Percentiles rank a stretch among this genome's conserved stretches.
Conservation (phyloP, 495 filamentous ascomycete species). For the Neurospora terricola region DNA sequence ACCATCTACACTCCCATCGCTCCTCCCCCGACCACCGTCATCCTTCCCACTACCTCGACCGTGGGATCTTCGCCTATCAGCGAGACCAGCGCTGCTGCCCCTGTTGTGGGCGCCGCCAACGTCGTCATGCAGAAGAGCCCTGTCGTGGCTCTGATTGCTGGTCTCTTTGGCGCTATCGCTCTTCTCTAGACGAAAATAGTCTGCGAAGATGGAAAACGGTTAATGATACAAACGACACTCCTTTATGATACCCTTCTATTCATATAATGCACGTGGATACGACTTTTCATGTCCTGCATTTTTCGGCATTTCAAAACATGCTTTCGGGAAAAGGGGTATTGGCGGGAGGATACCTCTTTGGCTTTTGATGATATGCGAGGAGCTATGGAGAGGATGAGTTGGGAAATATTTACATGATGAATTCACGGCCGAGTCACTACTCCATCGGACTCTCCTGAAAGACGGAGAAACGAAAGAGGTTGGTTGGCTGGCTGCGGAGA, state of each 20-base stretch:
- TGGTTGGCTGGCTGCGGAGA: neutral
- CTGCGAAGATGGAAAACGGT: neutral
- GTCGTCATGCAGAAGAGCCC: constrained; percentile 14
- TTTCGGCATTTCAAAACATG: neutral
- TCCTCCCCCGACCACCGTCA: constrained; percentile 15
- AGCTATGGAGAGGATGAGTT: neutral
- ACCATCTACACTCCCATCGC: constrained; percentile 11
- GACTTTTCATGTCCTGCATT: neutral
- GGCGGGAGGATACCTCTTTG: neutral
- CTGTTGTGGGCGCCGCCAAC: constrained; percentile 19
- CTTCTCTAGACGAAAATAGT: constrained; percentile 21
- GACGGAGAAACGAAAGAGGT: neutral
- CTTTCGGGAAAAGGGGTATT: neutral
- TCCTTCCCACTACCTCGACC: constrained; percentile 21
- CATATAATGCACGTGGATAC: neutral
- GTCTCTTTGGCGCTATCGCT: constrained; percentile 26
- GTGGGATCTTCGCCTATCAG: constrained; percentile 1
- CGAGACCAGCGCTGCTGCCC: constrained; percentile 1
- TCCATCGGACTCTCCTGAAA: neutral
- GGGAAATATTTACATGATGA: neutral
- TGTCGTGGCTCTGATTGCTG: constrained; percentile 24
- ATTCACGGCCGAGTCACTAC: neutral
- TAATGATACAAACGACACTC: neutral
- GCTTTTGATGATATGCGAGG: neutral
- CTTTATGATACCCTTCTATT: neutral